Evolutionary conservation across 2,329 filamentous ascomycete genomes (phyloP), one percentile per base, ranked within the genome.

Genomic region (Colletotrichum cordylinicola): DNA sequence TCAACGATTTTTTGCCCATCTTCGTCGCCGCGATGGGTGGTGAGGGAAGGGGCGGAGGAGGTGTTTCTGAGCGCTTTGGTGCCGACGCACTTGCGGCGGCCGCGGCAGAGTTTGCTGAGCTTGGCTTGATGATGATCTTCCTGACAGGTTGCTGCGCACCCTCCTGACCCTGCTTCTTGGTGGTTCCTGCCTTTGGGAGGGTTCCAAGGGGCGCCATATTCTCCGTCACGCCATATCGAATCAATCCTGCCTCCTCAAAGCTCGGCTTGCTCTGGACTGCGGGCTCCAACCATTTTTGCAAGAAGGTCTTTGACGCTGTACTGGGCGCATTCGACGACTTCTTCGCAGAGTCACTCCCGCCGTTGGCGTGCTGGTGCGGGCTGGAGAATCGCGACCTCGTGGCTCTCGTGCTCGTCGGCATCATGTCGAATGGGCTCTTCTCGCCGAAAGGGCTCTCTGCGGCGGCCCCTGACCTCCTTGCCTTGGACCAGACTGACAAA

Each of bases 181-280:
- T 79, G 71, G 82, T 82, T 80, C 89, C 85, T 27, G 89, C 89
- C 84, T 91, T 91, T 15, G 96, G 96, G 79, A 93, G 88, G 70
- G 92, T 90, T 55, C 96, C 96, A 72, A 98, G 86, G 31, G 96
- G 93, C 69, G 93, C 93, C 96, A 98, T 98, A 80, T 93, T 93
- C 84, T 95, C 93, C 74, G 98, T 88, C 21, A 98, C 94, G 78
- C 94, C 94, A 83, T 92, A 91, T 65, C 93, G 90, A 80, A 93
- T 88, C 79, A 97, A 90, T 60, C 94, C 94, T 73, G 90, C 91
- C 82, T 98, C 95, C 87, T 95, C 92, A 82, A 93, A 98, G 82
- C 94, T 96, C 13, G 96, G 82, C 84, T 90, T 91, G 83, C 85
- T 88, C 84, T 91, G 89, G 52, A 91, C 85, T 9, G 89, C 86